phyloP scores from a whole-genome alignment of 2,329 filamentous ascomycete species.

The Epichloe hybrida region DNA sequence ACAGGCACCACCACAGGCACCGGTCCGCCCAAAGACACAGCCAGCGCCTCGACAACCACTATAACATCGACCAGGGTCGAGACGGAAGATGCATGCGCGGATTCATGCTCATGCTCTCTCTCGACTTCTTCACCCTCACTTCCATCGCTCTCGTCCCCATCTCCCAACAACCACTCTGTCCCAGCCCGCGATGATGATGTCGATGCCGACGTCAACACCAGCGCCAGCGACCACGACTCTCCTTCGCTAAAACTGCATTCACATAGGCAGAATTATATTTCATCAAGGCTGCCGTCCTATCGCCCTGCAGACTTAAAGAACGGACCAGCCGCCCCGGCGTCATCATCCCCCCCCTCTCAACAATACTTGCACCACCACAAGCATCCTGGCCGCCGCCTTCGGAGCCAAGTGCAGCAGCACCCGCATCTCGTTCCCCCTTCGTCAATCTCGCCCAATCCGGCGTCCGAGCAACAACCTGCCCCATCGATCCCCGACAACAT shows the following conservation, averaged over 20 bases:
- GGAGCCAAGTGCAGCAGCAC: conserved; percentile 1
- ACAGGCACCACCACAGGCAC: conserved; percentile 2
- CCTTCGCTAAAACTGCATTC: conserved; percentile 20
- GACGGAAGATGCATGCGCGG: not conserved
- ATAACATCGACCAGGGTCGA: not conserved
- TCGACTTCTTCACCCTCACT: not conserved
- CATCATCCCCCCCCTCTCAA: conserved; percentile 10
- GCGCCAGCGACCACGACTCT: not conserved
- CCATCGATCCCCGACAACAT: conserved; percentile 9
- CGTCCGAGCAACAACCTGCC: conserved; percentile 6
- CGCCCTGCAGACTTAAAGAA: conserved; percentile 36
- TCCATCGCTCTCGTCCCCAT: not conserved
- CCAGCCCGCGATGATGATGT: not conserved
- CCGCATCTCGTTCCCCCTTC: conserved; percentile 6
- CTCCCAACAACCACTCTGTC: not conserved
- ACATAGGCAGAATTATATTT: conserved; percentile 40
- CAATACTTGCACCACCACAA: conserved; percentile 10
- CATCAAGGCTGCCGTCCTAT: conserved; percentile 42
- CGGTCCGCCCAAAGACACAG: not conserved
- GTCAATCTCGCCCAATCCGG: conserved; percentile 16
- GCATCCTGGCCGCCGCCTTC: not conserved
- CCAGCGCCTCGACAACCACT: not conserved
- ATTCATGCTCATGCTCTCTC: no score
- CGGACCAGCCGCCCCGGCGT: conserved; percentile 11
- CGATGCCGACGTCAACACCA: not conserved